These are phyloP conservation scores for Chaetomiaceae sp. DNA, from an alignment of 2,329 filamentous ascomycete species.

Conservation along the genomic window DNA sequence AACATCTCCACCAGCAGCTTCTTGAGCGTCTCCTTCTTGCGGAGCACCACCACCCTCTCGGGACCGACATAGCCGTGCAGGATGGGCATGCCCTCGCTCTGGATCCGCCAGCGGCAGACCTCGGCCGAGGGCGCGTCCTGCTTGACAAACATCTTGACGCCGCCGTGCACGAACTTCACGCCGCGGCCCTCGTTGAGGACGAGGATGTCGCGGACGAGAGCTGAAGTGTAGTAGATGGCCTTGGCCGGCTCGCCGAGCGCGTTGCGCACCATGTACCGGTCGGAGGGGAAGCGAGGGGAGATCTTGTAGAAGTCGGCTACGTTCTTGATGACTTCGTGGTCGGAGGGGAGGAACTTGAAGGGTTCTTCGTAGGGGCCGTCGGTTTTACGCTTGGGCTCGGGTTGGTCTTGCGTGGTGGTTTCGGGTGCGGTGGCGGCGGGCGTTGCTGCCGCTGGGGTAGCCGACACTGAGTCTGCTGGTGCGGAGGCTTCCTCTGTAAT, in stretches of 20 bases:
- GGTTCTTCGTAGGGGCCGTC: conserved; percentile 72
- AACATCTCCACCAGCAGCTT: conserved; percentile 94
- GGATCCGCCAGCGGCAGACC: conserved; percentile 90
- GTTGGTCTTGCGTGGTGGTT: conserved; percentile 28
- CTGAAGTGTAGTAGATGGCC: conserved; percentile 93
- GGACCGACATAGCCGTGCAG: conserved; percentile 85
- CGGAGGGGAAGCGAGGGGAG: conserved; percentile 76
- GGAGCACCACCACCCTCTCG: conserved; percentile 68
- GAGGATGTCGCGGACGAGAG: conserved; percentile 79
- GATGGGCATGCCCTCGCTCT: conserved; percentile 88
- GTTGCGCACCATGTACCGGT: conserved; percentile 96
- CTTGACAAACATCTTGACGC: conserved; percentile 99
- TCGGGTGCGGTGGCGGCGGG: conserved; percentile 12
- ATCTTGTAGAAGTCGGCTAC: conserved; percentile 85
- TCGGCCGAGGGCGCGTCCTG: conserved; percentile 85
- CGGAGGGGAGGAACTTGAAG: conserved; percentile 79
- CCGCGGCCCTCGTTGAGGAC: conserved; percentile 82
- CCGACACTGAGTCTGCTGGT: conserved; percentile 10
- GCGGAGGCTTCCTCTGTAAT: conserved; percentile 19
- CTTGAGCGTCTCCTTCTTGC: conserved; percentile 73
- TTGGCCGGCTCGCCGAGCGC: conserved; percentile 81
- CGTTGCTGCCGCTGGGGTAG: conserved; percentile 25
- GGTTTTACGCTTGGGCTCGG: conserved; percentile 39
- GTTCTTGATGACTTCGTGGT: conserved; percentile 69
- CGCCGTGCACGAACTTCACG: conserved; percentile 93